Conservation (phyloP, 1,284 basidiomycete species). For the Marasmius tenuissimus region DNA sequence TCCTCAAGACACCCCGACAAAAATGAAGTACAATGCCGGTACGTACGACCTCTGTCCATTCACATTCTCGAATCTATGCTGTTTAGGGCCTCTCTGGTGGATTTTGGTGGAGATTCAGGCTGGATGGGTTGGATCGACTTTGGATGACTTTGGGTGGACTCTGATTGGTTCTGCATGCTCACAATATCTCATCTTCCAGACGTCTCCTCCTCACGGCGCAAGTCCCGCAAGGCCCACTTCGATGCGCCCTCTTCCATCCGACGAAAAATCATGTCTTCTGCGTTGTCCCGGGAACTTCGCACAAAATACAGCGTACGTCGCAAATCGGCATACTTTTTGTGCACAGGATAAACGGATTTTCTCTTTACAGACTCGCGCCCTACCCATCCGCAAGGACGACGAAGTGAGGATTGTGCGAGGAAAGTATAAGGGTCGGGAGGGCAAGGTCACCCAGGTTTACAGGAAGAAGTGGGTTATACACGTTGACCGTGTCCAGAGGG, state of each 20-base stretch:
- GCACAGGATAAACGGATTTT: background rate
- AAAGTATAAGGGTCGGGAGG: slow-evolving; percentile 98
- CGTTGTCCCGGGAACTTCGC: slow-evolving; percentile 95
- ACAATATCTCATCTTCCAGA: slow-evolving; percentile 43
- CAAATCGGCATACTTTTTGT: slow-evolving; percentile 9
- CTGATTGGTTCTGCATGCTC: no score
- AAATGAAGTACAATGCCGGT: slow-evolving; percentile 82
- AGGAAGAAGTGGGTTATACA: slow-evolving; percentile 99
- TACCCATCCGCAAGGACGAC: slow-evolving; percentile 98
- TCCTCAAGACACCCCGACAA: slow-evolving; percentile 19
- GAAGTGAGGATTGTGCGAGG: slow-evolving; percentile 96
- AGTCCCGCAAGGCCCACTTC: slow-evolving; percentile 97
- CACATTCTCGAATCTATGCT: slow-evolving; percentile 14
- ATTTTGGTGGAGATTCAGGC: slow-evolving; percentile 33
- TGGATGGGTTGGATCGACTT: slow-evolving; percentile 50
- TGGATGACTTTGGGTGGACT: slow-evolving; percentile 36
- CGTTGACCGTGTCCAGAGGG: slow-evolving; percentile 96
- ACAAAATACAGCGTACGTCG: slow-evolving; percentile 85
- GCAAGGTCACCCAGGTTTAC: slow-evolving; percentile 97
- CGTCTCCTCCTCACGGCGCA: slow-evolving; percentile 89
- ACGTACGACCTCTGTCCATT: slow-evolving; percentile 36
- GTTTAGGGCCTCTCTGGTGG: slow-evolving; percentile 22
- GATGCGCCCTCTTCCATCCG: slow-evolving; percentile 89
- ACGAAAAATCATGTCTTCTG: slow-evolving; percentile 97
- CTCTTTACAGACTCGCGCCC: slow-evolving; percentile 72